These are phyloP conservation scores for Amanita muscaria DNA, from an alignment of 768 basidiomycete species.

Conservation along the genomic window DNA sequence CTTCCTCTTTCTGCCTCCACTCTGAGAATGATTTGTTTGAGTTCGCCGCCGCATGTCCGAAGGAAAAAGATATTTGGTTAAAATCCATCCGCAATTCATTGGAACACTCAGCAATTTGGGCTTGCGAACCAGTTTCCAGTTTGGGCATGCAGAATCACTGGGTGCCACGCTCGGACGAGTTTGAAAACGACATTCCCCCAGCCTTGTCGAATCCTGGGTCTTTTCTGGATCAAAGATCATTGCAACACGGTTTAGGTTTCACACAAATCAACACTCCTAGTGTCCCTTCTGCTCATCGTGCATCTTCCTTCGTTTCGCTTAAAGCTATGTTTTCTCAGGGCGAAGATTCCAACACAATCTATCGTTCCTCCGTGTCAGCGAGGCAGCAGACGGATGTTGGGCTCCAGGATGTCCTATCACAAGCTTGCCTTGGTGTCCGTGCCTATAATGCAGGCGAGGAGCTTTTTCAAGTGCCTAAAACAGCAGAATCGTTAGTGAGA, in stretches of 20 bases:
- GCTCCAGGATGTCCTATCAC: slow-evolving; percentile 75
- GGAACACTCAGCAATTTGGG: slow-evolving; percentile 38
- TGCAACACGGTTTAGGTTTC: slow-evolving; percentile 17
- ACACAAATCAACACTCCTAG: slow-evolving; percentile 9
- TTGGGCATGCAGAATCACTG: slow-evolving; percentile 17
- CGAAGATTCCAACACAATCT: slow-evolving; percentile 52
- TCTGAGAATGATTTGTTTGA: slow-evolving; percentile 71
- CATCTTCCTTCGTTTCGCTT: slow-evolving; percentile 57
- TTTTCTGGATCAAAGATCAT: neutral
- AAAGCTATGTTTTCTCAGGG: slow-evolving; percentile 51
- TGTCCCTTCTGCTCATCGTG: slow-evolving; percentile 38
- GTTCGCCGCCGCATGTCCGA: slow-evolving; percentile 73
- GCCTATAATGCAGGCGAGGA: slow-evolving; percentile 53
- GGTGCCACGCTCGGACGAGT: neutral
- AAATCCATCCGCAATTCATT: slow-evolving; percentile 50
- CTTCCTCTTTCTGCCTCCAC: slow-evolving; percentile 72
- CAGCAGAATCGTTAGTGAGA: slow-evolving; percentile 36
- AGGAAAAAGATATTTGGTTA: slow-evolving; percentile 87
- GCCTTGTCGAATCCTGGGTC: neutral
- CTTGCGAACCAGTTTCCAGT: slow-evolving; percentile 56
- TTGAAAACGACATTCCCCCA: neutral
- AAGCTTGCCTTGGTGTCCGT: slow-evolving; percentile 59
- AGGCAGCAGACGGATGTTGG: slow-evolving; percentile 70
- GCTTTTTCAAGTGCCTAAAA: slow-evolving; percentile 46
- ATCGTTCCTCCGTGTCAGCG: slow-evolving; percentile 55